Percentiles rank a stretch among this genome's conserved stretches.
Conservation (phyloP, 1,284 basidiomycete genomes). For the Apiotrichum veenhuisii region DNA sequence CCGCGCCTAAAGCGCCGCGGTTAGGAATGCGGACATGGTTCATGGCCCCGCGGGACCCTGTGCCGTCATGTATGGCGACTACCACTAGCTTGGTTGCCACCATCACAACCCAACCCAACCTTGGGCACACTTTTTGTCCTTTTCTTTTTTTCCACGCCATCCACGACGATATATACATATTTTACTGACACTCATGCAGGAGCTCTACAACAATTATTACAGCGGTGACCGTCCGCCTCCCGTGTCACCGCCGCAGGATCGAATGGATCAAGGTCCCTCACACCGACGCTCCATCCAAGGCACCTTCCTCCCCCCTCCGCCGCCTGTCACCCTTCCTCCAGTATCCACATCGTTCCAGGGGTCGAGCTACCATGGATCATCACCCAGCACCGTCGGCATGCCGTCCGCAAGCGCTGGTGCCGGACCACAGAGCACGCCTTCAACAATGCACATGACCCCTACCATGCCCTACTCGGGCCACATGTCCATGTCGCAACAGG, state of each 20-base stretch:
- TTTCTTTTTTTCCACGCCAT: background rate
- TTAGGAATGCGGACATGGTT: too few relatives aligned
- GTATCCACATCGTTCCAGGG: conserved; percentile 16
- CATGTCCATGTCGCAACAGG: conserved; percentile 12
- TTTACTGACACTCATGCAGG: conserved; percentile 9
- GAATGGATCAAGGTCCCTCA: conserved; percentile 9
- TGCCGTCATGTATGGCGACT: background rate
- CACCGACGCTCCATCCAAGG: conserved; percentile 21
- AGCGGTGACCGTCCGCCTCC: conserved; percentile 21
- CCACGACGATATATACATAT: background rate
- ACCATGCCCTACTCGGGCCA: conserved; percentile 23
- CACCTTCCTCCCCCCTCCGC: conserved; percentile 25
- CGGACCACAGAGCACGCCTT: background rate
- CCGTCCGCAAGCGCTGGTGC: background rate
- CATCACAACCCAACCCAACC: background rate
- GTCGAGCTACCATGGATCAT: conserved; percentile 13
- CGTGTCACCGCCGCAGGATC: conserved; percentile 15
- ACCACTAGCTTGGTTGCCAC: background rate
- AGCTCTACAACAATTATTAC: conserved; percentile 26
- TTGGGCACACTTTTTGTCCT: background rate
- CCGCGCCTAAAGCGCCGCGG: too few relatives aligned
- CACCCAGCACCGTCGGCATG: conserved; percentile 4
- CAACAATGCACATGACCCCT: conserved; percentile 14
- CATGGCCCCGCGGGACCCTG: background rate
- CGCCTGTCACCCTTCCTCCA: conserved; percentile 21